Evolutionary conservation across 1,284 basidiomycete species (phyloP).

Genomic region (Austroboletus rostrupii): DNA sequence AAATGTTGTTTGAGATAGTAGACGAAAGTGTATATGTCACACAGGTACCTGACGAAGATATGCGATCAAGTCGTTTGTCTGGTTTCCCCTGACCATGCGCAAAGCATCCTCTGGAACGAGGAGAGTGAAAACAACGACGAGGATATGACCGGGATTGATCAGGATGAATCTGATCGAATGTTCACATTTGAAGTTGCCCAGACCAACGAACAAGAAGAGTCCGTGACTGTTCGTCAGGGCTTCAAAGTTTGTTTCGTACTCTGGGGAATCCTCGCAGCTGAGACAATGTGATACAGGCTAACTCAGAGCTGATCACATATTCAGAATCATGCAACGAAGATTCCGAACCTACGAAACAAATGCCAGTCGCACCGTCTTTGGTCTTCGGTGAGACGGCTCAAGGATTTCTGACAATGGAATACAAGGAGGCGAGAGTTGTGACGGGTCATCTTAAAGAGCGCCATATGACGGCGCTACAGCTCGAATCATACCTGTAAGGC

Average conservation of each 20-base stretch:
- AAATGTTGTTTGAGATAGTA: not conserved
- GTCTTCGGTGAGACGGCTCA: conserved; percentile 35
- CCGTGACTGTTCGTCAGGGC: conserved; percentile 38
- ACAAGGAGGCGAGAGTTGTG: conserved; percentile 13
- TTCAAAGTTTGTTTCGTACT: conserved; percentile 36
- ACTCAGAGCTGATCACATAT: conserved; percentile 13
- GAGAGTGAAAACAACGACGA: conserved; percentile 31
- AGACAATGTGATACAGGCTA: conserved; percentile 11
- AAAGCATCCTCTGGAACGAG: conserved; percentile 42
- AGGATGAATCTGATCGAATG: conserved; percentile 43
- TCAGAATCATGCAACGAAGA: conserved; percentile 7
- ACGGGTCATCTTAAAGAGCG: conserved; percentile 1
- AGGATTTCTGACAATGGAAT: conserved; percentile 31
- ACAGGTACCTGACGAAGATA: conserved; percentile 54
- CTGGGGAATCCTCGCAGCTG: not conserved
- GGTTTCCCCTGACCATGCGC: conserved; percentile 43
- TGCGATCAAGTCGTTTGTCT: conserved; percentile 49
- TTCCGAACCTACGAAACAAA: conserved; percentile 10
- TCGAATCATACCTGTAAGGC: conserved; percentile 19
- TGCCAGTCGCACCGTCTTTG: conserved; percentile 21
- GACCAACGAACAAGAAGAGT: conserved; percentile 56
- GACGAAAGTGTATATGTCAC: not conserved
- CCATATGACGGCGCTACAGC: conserved; percentile 4
- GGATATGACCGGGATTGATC: conserved; percentile 26
- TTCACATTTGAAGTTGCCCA: conserved; percentile 55